phyloP scores from a whole-genome alignment of 1,284 basidiomycete genomes.

The Puccinia triticina region DNA sequence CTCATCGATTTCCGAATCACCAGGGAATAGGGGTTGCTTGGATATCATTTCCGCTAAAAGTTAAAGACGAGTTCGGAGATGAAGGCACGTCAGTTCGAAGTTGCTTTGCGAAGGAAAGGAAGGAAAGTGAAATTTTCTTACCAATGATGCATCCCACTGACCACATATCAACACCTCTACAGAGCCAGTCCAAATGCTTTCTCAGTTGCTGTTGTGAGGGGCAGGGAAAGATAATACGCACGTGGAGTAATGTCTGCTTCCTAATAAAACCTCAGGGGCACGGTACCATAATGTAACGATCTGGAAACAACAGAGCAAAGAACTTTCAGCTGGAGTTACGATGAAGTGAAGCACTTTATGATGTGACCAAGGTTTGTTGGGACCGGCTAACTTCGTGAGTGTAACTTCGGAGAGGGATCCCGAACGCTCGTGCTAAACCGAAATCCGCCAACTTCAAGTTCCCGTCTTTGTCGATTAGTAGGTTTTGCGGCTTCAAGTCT shows the following conservation, averaged over 20 bases:
- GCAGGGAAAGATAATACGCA: background rate
- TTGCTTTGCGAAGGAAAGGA: background rate
- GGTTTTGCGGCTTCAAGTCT: slow-evolving; percentile 96
- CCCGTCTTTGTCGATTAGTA: slow-evolving; percentile 85
- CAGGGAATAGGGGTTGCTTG: slow-evolving; percentile 90
- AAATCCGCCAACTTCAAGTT: slow-evolving; percentile 97
- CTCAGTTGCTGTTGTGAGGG: background rate
- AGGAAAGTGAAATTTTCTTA: background rate
- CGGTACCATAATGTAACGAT: slow-evolving; percentile 99
- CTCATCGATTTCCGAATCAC: slow-evolving; percentile 98
- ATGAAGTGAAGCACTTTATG: slow-evolving; percentile 29
- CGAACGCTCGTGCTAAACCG: slow-evolving; percentile 92
- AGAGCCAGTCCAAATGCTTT: background rate
- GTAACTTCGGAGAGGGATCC: slow-evolving; percentile 95
- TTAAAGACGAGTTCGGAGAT: slow-evolving; percentile 51
- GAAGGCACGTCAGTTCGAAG: background rate
- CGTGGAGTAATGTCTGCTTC: slow-evolving; percentile 92
- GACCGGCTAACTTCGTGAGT: slow-evolving; percentile 80
- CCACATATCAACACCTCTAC: slow-evolving; percentile 87
- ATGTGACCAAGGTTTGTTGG: background rate
- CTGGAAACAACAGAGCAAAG: slow-evolving; percentile 62
- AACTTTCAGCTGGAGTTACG: background rate
- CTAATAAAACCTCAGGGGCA: slow-evolving; percentile 92
- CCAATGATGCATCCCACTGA: slow-evolving; percentile 87
- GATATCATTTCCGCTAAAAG: slow-evolving; percentile 79